Evolutionary conservation across 495 filamentous ascomycete genomes (phyloP), one percentile per base, ranked within the genome.

Genomic region (Penicillium bovifimosum): DNA sequence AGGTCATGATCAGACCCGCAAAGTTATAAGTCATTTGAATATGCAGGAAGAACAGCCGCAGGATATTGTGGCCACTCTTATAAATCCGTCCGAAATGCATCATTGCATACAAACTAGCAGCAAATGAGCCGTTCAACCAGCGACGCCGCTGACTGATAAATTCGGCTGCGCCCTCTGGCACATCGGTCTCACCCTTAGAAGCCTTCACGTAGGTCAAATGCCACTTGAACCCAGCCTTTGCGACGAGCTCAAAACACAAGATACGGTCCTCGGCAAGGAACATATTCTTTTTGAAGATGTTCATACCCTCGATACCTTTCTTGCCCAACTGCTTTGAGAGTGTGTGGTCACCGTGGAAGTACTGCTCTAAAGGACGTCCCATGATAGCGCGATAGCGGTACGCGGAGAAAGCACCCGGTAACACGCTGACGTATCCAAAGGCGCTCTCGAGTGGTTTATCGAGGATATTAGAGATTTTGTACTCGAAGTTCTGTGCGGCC

Each of bases 211-310:
- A 98, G 46, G 88, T 91, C 62, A 96, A 67, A 79, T 97, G 93
- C 93, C 93, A 98, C 69, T 96, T 97, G 59, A 90, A 92, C 45
- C 93, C 93, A 14, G 93, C 91, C 72, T 97, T 98, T 55, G 92
- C 93, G 46, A 96, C 93, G 64, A 98, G 76, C 66, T 98, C 93
- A 78, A 98, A 98, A 75, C 93, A 98, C 38, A 98, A 80, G 76
- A 98, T 98, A 79, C 93, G 90, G 82, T 98, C 93, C 73, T 98
- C 93, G 62, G 93, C 93, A 78, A 98, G 88, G 79, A 97, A 98
- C 93, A 98, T 97, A 80, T 98, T 98, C 81, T 98, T 98, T 78
- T 98, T 97, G 84, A 98, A 97, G 57, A 98, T 97, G 62, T 96
- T 96, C 93, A 98, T 98, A 58, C 91, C 93, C 68, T 98, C 93